These are phyloP conservation scores for Podospora fimiseda DNA, from an alignment of 495 filamentous ascomycete species.

Conservation along the genomic window DNA sequence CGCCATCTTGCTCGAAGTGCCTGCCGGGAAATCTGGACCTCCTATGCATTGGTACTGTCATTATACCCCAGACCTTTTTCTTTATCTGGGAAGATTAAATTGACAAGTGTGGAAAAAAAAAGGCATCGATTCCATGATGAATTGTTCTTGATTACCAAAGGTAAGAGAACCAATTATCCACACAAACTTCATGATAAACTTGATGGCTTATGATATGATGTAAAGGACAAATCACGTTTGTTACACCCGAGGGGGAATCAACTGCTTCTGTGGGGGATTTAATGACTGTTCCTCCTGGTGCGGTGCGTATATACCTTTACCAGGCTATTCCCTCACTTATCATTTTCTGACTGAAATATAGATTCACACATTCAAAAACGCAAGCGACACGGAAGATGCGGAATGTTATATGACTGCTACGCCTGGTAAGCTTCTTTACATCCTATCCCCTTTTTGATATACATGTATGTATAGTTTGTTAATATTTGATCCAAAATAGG, in stretches of 20 bases:
- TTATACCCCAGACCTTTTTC: no score
- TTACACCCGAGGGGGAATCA: slow-evolving; percentile 38
- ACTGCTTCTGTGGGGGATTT: slow-evolving; percentile 45
- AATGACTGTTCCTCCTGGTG: slow-evolving; percentile 45
- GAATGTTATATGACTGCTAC: slow-evolving; percentile 52
- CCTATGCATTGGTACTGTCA: slow-evolving; percentile 34
- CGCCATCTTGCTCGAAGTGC: slow-evolving; percentile 39
- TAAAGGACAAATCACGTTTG: slow-evolving; percentile 27
- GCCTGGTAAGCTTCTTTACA: slow-evolving; percentile 36
- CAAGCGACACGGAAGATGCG: slow-evolving; percentile 43
- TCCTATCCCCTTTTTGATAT: no score
- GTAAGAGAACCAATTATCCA: no score
- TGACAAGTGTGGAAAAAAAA: no score
- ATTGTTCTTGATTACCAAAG: slow-evolving; percentile 48
- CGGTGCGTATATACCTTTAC: no score
- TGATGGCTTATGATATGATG: background rate
- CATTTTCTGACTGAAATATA: no score
- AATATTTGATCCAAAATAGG: slow-evolving; percentile 1
- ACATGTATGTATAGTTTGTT: slow-evolving; percentile 31
- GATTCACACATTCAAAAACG: slow-evolving; percentile 52
- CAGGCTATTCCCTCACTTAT: no score
- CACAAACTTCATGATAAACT: slow-evolving; percentile 19
- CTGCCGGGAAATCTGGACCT: slow-evolving; percentile 41
- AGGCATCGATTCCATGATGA: slow-evolving; percentile 48
- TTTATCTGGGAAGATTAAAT: no score